Percentiles rank a stretch among this genome's conserved stretches.
phyloP scores from a whole-genome alignment of 1,139 yeast species.

The Pichia sp. region DNA sequence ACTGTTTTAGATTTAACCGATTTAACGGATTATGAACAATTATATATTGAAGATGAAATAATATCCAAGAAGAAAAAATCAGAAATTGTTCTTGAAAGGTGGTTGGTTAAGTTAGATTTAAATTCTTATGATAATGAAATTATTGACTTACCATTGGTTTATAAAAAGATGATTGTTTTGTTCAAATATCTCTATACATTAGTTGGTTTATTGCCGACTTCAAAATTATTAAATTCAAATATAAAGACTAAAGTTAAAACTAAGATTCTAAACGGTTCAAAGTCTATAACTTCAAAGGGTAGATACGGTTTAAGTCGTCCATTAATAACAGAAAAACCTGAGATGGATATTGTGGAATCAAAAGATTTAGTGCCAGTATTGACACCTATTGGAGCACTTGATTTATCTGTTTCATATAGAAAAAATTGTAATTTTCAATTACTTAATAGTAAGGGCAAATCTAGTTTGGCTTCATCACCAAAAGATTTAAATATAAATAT shows the following conservation, averaged over 20 bases:
- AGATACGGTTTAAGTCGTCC: slow-evolving; percentile 76
- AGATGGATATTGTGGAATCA: slow-evolving; percentile 14
- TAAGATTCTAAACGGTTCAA: slow-evolving; percentile 67
- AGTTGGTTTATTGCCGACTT: slow-evolving; percentile 65
- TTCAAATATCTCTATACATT: slow-evolving; percentile 70
- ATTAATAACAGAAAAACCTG: slow-evolving; percentile 32
- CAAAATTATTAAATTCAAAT: slow-evolving; percentile 41
- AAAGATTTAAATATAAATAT: background rate
- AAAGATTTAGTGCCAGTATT: slow-evolving; percentile 56
- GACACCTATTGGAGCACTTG: slow-evolving; percentile 68
- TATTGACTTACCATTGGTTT: slow-evolving; percentile 57
- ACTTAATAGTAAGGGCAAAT: background rate
- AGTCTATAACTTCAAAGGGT: slow-evolving; percentile 74
- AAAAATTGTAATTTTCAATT: slow-evolving; percentile 61
- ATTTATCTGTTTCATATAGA: slow-evolving; percentile 74
- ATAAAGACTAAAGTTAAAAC: slow-evolving; percentile 41
- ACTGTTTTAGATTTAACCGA: slow-evolving; percentile 69
- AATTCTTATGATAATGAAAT: slow-evolving; percentile 27
- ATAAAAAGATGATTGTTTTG: slow-evolving; percentile 67
- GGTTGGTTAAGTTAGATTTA: slow-evolving; percentile 76
- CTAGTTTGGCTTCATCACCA: background rate
- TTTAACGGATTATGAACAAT: slow-evolving; percentile 50
- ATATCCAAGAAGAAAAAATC: slow-evolving; percentile 52
- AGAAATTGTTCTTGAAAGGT: slow-evolving; percentile 85
- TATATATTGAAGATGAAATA: slow-evolving; percentile 46